Evolutionary conservation across 805 yeast species (phyloP).

Genomic region (Yarrowia keelungensis): DNA sequence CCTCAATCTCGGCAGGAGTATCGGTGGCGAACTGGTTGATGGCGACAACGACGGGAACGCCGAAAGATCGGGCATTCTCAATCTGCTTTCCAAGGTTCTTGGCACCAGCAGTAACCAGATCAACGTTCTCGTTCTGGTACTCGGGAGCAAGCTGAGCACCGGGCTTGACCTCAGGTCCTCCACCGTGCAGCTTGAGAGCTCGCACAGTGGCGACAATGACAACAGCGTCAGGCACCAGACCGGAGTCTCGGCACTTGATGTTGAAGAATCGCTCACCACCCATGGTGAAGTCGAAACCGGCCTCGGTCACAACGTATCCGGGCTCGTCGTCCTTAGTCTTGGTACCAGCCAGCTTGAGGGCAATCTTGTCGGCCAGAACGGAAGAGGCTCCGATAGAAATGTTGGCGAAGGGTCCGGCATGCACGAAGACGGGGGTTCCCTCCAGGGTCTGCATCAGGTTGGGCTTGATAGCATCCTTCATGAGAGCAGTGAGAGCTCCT

Average conservation of each 20-base stretch:
- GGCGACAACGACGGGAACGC: conserved; percentile 93
- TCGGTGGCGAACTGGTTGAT: conserved; percentile 88
- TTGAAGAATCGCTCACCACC: conserved; percentile 98
- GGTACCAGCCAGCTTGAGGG: conserved; percentile 84
- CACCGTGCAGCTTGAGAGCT: conserved; percentile 97
- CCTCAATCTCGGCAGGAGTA: conserved; percentile 76
- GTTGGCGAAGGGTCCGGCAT: conserved; percentile 98
- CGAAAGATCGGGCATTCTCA: conserved; percentile 79
- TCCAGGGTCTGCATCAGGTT: conserved; percentile 96
- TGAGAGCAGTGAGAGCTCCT: conserved; percentile 91
- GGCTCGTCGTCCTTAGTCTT: conserved; percentile 53
- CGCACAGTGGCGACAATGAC: conserved; percentile 95
- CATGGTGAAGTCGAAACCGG: conserved; percentile 99
- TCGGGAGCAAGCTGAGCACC: conserved; percentile 86
- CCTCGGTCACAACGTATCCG: conserved; percentile 96
- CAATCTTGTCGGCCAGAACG: conserved; percentile 90
- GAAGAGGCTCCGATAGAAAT: conserved; percentile 97
- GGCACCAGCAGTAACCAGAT: conserved; percentile 77
- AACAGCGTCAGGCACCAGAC: conserved; percentile 84
- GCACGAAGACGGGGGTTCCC: conserved; percentile 97
- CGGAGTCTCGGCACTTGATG: conserved; percentile 93
- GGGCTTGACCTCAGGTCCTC: conserved; percentile 95
- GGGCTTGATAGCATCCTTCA: conserved; percentile 96
- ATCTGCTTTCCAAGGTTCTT: conserved; percentile 91
- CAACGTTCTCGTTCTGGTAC: conserved; percentile 81